A percentile compares a stretch with the other conserved stretches of the same genome.
These are phyloP conservation scores for Alloteropsis semialata DNA, from an alignment of 176 grass and related monocot genomes.

Conservation along the genomic window DNA sequence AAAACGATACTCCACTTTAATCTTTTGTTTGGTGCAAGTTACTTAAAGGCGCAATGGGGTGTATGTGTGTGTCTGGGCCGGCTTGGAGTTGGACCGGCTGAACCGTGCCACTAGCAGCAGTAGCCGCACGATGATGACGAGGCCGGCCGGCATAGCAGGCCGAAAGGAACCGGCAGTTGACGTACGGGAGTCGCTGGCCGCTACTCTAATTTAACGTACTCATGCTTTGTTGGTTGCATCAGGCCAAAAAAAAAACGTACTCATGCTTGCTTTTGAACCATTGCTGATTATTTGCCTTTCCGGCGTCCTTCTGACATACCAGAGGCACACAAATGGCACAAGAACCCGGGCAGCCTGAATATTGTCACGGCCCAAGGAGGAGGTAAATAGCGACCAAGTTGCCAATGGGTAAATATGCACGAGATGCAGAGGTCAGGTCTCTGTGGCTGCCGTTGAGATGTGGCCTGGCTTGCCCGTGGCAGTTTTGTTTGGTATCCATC, in stretches of 20 bases:
- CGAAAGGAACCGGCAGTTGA: conserved; percentile 43
- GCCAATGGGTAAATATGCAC: too few species aligned
- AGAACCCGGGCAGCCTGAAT: too few species aligned
- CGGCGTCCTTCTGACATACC: not conserved
- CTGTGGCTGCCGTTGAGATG: too few species aligned
- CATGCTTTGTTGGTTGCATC: too few species aligned
- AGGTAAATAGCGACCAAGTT: too few species aligned
- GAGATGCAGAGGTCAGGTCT: too few species aligned
- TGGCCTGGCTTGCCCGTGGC: too few species aligned
- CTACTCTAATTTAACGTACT: conserved; percentile 8
- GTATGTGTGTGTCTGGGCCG: conserved; percentile 1
- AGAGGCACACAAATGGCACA: not conserved
- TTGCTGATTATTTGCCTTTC: conserved; percentile 20
- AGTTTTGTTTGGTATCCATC: not conserved
- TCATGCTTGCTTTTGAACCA: not conserved
- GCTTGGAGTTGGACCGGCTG: conserved; percentile 24
- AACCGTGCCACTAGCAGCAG: conserved; percentile 26
- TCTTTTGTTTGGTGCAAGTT: conserved; percentile 49
- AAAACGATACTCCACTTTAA: conserved; percentile 30
- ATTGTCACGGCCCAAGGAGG: too few species aligned
- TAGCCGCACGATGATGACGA: conserved; percentile 24
- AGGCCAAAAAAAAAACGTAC: too few species aligned
- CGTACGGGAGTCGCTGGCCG: conserved; percentile 26
- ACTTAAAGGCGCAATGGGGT: conserved; percentile 28
- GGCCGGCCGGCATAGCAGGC: conserved; percentile 27